phyloP scores from a whole-genome alignment of 768 basidiomycete species.

The Naganishia kalamii region DNA sequence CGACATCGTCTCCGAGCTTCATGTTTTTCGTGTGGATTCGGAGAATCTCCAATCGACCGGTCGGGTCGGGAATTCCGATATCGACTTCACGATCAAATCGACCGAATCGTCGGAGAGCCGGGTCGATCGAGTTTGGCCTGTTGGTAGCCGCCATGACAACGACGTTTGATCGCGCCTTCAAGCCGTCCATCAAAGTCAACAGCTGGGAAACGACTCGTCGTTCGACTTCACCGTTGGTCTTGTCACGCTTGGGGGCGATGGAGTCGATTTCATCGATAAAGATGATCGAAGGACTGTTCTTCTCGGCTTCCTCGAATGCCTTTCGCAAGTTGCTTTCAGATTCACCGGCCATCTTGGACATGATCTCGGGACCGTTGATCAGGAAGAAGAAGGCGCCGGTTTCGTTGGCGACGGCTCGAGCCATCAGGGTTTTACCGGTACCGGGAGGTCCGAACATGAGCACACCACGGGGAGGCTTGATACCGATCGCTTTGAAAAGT shows the following conservation, averaged over 20 bases:
- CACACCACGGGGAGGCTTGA: slow-evolving; percentile 98
- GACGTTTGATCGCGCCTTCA: slow-evolving; percentile 97
- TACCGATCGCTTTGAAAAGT: slow-evolving; percentile 99
- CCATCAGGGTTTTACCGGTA: slow-evolving; percentile 99
- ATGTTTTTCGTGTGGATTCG: slow-evolving; percentile 99
- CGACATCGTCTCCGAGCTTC: slow-evolving; percentile 94
- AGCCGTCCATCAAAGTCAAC: slow-evolving; percentile 96
- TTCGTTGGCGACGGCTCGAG: slow-evolving; percentile 97
- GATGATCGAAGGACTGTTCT: slow-evolving; percentile 98
- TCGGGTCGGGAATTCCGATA: slow-evolving; percentile 98
- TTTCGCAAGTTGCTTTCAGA: slow-evolving; percentile 94
- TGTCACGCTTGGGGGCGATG: slow-evolving; percentile 99
- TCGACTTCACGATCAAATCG: slow-evolving; percentile 99
- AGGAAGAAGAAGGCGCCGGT: slow-evolving; percentile 99
- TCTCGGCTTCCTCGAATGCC: slow-evolving; percentile 99
- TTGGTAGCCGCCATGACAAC: slow-evolving; percentile 99
- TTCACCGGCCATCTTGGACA: slow-evolving; percentile 99
- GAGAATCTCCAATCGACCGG: slow-evolving; percentile 95
- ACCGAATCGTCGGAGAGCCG: slow-evolving; percentile 95
- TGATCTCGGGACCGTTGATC: slow-evolving; percentile 99
- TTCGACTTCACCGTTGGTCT: slow-evolving; percentile 99
- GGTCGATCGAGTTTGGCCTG: slow-evolving; percentile 93
- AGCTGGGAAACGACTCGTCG: slow-evolving; percentile 98
- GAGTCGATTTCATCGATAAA: slow-evolving; percentile 99
- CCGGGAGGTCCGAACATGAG: slow-evolving; percentile 98